Percentiles rank a stretch among this genome's conserved stretches.
Evolutionary conservation across 345 rosid genomes (phyloP).

Genomic region (Citrus reticulata): DNA sequence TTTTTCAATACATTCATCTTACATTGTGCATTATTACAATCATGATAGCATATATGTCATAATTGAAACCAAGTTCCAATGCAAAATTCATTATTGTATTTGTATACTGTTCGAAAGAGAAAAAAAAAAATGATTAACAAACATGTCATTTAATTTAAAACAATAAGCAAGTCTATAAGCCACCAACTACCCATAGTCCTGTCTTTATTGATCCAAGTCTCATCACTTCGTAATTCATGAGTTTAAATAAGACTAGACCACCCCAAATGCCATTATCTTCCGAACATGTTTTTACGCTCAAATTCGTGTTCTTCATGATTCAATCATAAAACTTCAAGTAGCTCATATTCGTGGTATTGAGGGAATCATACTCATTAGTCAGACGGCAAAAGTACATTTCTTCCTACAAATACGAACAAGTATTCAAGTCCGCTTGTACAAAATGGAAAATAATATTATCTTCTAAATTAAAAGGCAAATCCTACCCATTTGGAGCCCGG

Average conservation of each 20-base stretch:
- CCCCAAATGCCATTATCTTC: neutral
- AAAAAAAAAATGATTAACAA: neutral
- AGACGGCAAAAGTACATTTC: neutral
- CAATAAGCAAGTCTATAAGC: neutral
- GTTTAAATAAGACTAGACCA: too few relatives aligned
- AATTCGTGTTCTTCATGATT: neutral
- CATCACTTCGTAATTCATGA: neutral
- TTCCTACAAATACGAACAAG: too few relatives aligned
- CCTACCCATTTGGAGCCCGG: too few relatives aligned
- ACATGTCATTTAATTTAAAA: neutral
- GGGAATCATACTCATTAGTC: neutral
- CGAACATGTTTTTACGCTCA: neutral
- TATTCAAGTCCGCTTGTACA: too few relatives aligned
- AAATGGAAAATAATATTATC: too few relatives aligned
- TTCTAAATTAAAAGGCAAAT: too few relatives aligned
- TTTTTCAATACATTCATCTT: constrained; percentile 30
- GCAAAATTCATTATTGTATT: constrained; percentile 23
- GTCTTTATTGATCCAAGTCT: constrained; percentile 1
- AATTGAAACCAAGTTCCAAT: constrained; percentile 64
- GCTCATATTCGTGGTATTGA: neutral
- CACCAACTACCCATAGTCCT: neutral
- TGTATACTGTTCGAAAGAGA: neutral
- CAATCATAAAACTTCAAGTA: neutral
- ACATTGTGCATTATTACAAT: constrained; percentile 39
- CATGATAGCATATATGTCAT: constrained; percentile 36